Base-by-base conservation (phyloP, 2,329 filamentous ascomycete genomes). In the Pestalotiopsis fici region DNA sequence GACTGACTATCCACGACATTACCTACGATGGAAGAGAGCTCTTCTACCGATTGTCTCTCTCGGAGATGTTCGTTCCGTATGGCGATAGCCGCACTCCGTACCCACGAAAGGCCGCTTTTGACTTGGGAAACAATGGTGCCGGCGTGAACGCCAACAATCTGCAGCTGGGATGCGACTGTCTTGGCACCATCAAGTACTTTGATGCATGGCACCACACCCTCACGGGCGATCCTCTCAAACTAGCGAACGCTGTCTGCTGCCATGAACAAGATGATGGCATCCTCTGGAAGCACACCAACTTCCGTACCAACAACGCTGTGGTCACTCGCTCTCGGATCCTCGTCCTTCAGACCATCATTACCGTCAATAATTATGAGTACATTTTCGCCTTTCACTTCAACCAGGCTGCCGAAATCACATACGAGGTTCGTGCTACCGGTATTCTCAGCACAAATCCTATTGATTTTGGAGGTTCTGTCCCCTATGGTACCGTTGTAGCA, bases 241-340 rank as follows among this genome's bases (percentile, higher is more conserved):
- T 83, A 27, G 83, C 83, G 18, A 92, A 92, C 69, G 89, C 90
- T 4, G 81, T 92, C 65, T 93, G 90, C 73, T 78, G 92, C 3
- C 90, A 92, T 73, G 90, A 93, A 75, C 87, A 91, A 73, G 90
- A 93, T 71, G 86, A 88, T 65, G 90, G 90, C 4, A 90, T 92
- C 55, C 83, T 85, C 6, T 92, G 89, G 89, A 92, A 92, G 74
- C 90, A 92, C 77, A 90, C 89, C 5, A 91, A 92, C 78, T 90
- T 86, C 80, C 83, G 90, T 3, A 92, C 89, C 0, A 82, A 83
- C 27, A 83, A 87, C 1, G 88, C 88, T 0, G 87, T 89, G 1
- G 87, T 91, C 0, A 87, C 87, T 0, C 83, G 90, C 9, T 82
- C 85, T 67, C 85, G 90, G 0, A 86, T 90, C 70, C 82, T 92